Evolutionary conservation across 2,329 filamentous ascomycete genomes (phyloP), one percentile per base, ranked within the genome.

Genomic region (Scolecobasidium constrictum): DNA sequence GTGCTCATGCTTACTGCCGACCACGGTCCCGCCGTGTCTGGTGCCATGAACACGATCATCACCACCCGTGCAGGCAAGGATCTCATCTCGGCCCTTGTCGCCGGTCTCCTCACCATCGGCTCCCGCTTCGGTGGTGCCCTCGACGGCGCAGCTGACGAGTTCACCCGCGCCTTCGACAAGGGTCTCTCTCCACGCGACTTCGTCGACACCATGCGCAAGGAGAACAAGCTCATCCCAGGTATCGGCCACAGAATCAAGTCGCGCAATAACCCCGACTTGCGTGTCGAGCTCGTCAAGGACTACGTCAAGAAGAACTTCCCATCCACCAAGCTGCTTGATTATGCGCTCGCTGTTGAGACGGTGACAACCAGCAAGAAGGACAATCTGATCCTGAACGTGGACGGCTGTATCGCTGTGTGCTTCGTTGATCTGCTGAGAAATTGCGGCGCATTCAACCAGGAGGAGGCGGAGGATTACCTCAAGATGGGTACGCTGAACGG

Each of bases 31-130:
- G 92, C 92, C 56, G 92, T 98, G 56, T 98, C 92, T 56, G 92
- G 92, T 77, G 92, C 92, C 66, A 98, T 98, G 92, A 98, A 98
- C 82, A 98, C 92, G 64, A 98, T 98, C 66, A 96, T 98, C 65
- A 98, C 92, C 50, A 98, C 92, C 47, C 86, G 92, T 84, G 92
- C 92, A 50, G 92, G 92, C 66, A 98, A 98, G 77, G 92, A 98
- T 64, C 73, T 98, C 54, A 96, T 98, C 73, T 88, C 81, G 57
- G 84, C 92, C 38, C 77, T 98, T 50, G 92, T 98, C 45, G 85
- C 85, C 57, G 92, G 92, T 86, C 84, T 98, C 43, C 73, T 98
- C 62, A 98, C 92, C 56, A 98, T 98, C 58, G 92, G 92, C 60
- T 95, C 90, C 46, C 84, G 92, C 50, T 98, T 98, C 66, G 92